These are phyloP conservation scores for Solanum virginianum DNA, from an alignment of 257 asterid genomes.

Conservation along the genomic window DNA sequence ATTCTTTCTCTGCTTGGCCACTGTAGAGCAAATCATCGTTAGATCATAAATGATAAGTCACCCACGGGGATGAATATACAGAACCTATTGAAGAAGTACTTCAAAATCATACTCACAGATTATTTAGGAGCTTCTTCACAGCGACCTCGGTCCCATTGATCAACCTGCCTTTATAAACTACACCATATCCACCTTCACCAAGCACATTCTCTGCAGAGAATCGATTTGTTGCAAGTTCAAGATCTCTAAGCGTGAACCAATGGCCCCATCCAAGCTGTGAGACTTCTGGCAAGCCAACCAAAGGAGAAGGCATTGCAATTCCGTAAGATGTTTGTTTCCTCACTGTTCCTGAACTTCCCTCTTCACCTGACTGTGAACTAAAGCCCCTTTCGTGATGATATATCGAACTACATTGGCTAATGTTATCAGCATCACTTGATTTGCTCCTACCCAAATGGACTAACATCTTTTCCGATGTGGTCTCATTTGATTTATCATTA, in stretches of 20 bases:
- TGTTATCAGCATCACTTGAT: conserved; percentile 69
- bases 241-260: conserved; percentile 98
- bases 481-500: conserved; percentile 53
- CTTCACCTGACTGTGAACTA: conserved; percentile 95
- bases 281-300: conserved; percentile 78
- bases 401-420: conserved; percentile 75
- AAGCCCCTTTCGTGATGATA: conserved; percentile 50
- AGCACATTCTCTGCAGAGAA: conserved; percentile 60
- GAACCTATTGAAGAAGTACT: neutral
- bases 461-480: conserved; percentile 50
- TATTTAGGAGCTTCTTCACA: conserved; percentile 87
- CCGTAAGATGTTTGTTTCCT: conserved; percentile 54
- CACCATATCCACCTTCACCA: conserved; percentile 98
- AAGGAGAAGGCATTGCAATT: conserved; percentile 66
- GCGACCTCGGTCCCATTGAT: conserved; percentile 89
- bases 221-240: conserved; percentile 68
- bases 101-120: conserved; percentile 53
- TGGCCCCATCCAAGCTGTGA: conserved; percentile 99
- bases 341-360: conserved; percentile 62
- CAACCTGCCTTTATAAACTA: conserved; percentile 69
- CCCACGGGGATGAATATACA: neutral
- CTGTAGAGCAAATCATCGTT: conserved; percentile 25
- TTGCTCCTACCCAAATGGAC: conserved; percentile 64
- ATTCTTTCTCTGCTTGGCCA: conserved; percentile 97
- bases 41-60: neutral